Conservation (phyloP, 441 rosid species). For the Flueggea neowawraea region DNA sequence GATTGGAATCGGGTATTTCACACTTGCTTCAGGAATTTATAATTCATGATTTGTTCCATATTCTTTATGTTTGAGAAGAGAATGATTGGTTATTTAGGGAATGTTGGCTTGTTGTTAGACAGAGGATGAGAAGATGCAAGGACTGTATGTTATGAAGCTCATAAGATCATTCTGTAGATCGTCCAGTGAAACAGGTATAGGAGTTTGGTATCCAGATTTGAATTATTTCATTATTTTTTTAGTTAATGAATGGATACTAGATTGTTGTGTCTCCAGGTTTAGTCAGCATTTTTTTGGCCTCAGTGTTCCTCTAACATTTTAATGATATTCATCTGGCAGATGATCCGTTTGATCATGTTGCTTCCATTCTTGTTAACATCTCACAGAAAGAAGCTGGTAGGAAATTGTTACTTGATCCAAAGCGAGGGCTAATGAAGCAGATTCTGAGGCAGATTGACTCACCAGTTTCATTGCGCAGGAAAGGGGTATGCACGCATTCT, state of each 20-base stretch:
- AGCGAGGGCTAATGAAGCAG: constrained; percentile 76
- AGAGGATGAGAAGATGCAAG: constrained; percentile 74
- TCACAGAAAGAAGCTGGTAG: constrained; percentile 86
- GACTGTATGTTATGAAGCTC: constrained; percentile 77
- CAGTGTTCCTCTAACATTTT: constrained; percentile 15
- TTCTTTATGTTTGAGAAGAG: too few relatives aligned
- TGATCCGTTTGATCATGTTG: constrained; percentile 91
- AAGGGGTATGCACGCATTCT: constrained; percentile 61
- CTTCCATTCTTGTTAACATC: constrained; percentile 86
- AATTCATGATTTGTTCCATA: too few relatives aligned
- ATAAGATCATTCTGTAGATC: constrained; percentile 88
- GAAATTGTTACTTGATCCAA: constrained; percentile 71
- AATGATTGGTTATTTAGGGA: too few relatives aligned
- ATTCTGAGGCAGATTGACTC: constrained; percentile 83
- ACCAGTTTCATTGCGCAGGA: constrained; percentile 56
- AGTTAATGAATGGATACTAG: too few relatives aligned
- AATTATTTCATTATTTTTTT: too few relatives aligned
- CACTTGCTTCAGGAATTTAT: constrained; percentile 79
- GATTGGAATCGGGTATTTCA: constrained; percentile 67
- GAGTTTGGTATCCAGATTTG: too few relatives aligned
- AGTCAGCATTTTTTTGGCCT: background rate
- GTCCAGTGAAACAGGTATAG: constrained; percentile 34
- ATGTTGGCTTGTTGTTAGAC: constrained; percentile 30
- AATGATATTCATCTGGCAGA: constrained; percentile 38
- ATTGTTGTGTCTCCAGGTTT: too few relatives aligned